Percentiles rank a stretch among this genome's conserved stretches.
Conservation (phyloP, 306 rosid species). For the Sphenostylis stenocarpa region DNA sequence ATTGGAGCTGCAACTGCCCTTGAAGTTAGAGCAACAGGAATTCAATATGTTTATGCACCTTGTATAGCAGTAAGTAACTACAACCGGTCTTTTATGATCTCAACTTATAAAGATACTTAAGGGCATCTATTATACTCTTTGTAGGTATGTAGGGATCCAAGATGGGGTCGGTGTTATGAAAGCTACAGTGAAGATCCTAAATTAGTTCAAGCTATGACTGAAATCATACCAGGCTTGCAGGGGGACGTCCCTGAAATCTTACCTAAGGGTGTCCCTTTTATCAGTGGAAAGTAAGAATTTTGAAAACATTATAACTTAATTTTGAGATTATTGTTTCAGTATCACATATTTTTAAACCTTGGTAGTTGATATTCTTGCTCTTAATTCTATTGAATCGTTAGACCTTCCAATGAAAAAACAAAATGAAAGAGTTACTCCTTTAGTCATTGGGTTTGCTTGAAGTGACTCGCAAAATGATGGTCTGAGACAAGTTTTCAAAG, state of each 20-base stretch:
- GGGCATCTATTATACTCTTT: not conserved
- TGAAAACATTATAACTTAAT: not conserved
- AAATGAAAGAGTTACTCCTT: not conserved
- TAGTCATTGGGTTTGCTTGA: constrained; percentile 11
- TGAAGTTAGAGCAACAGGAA: constrained; percentile 60
- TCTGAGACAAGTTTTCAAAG: not conserved
- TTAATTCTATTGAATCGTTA: not conserved
- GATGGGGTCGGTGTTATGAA: constrained; percentile 62
- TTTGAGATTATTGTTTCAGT: constrained; percentile 5
- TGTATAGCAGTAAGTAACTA: constrained; percentile 47
- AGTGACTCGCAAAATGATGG: not conserved
- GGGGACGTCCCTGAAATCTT: constrained; percentile 37
- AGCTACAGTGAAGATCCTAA: constrained; percentile 55
- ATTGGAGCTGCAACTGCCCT: constrained; percentile 59
- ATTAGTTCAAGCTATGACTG: constrained; percentile 49
- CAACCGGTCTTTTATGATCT: not conserved
- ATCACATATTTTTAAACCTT: constrained; percentile 1
- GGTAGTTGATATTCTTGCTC: constrained; percentile 15
- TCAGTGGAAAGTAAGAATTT: constrained; percentile 46
- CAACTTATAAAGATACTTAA: not conserved
- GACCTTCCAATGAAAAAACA: not conserved
- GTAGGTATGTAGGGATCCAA: constrained; percentile 62
- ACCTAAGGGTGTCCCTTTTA: constrained; percentile 44
- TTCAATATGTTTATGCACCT: constrained; percentile 50
- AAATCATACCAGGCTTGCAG: constrained; percentile 49